Conservation (phyloP, 768 basidiomycete species). For the Auricularia auricula-judae region DNA sequence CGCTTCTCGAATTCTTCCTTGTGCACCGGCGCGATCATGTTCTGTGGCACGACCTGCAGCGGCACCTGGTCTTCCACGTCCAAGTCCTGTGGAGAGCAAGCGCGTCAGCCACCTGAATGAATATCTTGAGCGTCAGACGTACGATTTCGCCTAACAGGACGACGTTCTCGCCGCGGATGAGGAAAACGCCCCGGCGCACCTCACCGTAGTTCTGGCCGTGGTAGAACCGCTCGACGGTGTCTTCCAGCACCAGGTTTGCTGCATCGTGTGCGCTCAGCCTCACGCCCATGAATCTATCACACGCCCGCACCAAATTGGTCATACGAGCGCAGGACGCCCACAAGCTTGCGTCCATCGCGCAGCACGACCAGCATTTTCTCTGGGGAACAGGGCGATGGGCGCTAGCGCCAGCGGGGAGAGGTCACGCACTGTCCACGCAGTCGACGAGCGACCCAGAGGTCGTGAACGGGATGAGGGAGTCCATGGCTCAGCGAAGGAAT, state of each 20-base stretch:
- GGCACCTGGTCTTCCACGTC: constrained; percentile 87
- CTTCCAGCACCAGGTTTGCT: constrained; percentile 97
- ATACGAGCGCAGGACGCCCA: constrained; percentile 92
- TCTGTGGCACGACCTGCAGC: constrained; percentile 56
- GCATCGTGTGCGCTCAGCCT: background rate
- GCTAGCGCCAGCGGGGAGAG: background rate
- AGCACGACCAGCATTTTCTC: constrained; percentile 98
- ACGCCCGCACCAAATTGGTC: constrained; percentile 82
- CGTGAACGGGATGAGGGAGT: constrained; percentile 95
- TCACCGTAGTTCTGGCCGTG: constrained; percentile 83
- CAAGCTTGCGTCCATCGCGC: constrained; percentile 90
- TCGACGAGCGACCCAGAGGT: constrained; percentile 98
- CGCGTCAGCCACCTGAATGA: background rate
- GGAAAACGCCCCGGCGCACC: constrained; percentile 76
- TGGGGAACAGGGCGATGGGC: constrained; percentile 20
- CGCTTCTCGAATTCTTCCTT: constrained; percentile 61
- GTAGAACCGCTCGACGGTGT: constrained; percentile 91
- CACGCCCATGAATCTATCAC: constrained; percentile 1
- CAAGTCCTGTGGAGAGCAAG: constrained; percentile 51
- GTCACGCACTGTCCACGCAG: constrained; percentile 97
- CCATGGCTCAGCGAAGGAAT: constrained; percentile 40
- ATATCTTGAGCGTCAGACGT: constrained; percentile 23
- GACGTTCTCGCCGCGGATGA: constrained; percentile 97
- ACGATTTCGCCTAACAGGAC: constrained; percentile 95
- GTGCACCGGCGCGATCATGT: constrained; percentile 55